Evolutionary conservation across 2,329 filamentous ascomycete species (phyloP).

Genomic region (Bipolaris zeicola): DNA sequence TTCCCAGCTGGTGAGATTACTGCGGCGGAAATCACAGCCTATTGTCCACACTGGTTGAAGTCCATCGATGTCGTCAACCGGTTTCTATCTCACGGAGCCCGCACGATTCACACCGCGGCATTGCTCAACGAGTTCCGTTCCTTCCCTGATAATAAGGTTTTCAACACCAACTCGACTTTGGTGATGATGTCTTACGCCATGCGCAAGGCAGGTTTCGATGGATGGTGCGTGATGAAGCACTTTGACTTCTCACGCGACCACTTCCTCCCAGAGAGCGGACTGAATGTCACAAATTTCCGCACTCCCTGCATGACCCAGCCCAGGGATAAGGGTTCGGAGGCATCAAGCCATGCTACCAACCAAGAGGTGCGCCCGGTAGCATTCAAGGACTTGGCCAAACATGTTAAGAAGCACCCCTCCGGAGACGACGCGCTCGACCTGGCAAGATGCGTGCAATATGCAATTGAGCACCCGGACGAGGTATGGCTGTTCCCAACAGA

Average conservation of each 20-base stretch:
- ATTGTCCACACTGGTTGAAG: constrained; percentile 35
- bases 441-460: constrained; percentile 32
- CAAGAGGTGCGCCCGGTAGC: constrained; percentile 14
- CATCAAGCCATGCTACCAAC: constrained; percentile 9
- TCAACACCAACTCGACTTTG: constrained; percentile 18
- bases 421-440: constrained; percentile 38
- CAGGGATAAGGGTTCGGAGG: constrained; percentile 7
- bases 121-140: constrained; percentile 25
- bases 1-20: constrained; percentile 37
- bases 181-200: constrained; percentile 34
- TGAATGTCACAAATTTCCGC: constrained; percentile 29
- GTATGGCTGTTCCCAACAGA: constrained; percentile 35
- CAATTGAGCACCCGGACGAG: constrained; percentile 26
- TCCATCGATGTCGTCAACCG: constrained; percentile 33
- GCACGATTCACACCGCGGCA: constrained; percentile 10
- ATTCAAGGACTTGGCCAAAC: constrained; percentile 31
- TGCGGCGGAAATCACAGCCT: constrained; percentile 31
- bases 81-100: constrained; percentile 28
- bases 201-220: constrained; percentile 17
- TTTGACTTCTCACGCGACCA: constrained; percentile 2
- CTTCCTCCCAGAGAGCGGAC: constrained; percentile 9
- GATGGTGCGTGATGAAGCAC: constrained; percentile 24
- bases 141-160: constrained; percentile 2
- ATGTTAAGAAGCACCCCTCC: constrained; percentile 30
- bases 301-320: constrained; percentile 24